Percentiles rank a stretch among this genome's conserved stretches.
Evolutionary conservation across 2,329 filamentous ascomycete species (phyloP).

Genomic region (Aspergillus ochraceus): DNA sequence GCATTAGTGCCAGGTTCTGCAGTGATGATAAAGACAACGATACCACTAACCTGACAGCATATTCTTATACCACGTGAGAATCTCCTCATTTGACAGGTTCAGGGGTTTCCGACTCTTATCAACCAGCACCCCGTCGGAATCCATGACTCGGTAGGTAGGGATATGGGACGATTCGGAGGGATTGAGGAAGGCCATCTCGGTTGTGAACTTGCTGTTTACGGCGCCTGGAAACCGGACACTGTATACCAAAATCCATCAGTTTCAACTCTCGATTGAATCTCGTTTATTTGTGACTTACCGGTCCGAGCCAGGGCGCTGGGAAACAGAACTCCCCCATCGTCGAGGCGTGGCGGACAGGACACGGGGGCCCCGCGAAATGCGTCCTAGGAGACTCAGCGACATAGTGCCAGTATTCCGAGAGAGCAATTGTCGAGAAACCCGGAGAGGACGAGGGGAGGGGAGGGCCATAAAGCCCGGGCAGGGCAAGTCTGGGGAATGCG

Average conservation of each 20-base stretch:
- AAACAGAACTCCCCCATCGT: slow-evolving; percentile 56
- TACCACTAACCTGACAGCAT: slow-evolving; percentile 57
- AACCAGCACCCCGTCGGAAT: slow-evolving; percentile 81
- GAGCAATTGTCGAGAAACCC: neutral
- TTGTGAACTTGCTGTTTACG: slow-evolving; percentile 89
- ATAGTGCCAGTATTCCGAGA: slow-evolving; percentile 8
- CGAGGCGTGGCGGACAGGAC: slow-evolving; percentile 16
- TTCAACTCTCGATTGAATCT: neutral
- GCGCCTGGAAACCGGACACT: slow-evolving; percentile 84
- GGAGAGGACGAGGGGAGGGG: neutral
- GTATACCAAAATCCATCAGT: slow-evolving; percentile 11
- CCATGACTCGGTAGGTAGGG: slow-evolving; percentile 87
- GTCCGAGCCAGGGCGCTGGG: slow-evolving; percentile 60
- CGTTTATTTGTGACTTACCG: slow-evolving; percentile 46
- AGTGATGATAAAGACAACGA: too few relatives aligned
- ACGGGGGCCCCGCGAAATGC: slow-evolving; percentile 9
- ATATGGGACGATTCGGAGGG: slow-evolving; percentile 73
- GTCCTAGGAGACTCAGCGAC: slow-evolving; percentile 8
- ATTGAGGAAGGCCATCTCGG: slow-evolving; percentile 71
- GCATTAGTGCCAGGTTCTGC: neutral
- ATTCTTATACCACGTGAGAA: slow-evolving; percentile 61
- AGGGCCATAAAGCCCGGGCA: neutral
- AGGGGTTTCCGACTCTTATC: slow-evolving; percentile 68
- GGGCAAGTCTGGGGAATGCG: slow-evolving; percentile 13
- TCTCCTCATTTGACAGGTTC: slow-evolving; percentile 64